Evolutionary conservation across 345 rosid genomes (phyloP).

Genomic region (Rubroshorea leprosula): DNA sequence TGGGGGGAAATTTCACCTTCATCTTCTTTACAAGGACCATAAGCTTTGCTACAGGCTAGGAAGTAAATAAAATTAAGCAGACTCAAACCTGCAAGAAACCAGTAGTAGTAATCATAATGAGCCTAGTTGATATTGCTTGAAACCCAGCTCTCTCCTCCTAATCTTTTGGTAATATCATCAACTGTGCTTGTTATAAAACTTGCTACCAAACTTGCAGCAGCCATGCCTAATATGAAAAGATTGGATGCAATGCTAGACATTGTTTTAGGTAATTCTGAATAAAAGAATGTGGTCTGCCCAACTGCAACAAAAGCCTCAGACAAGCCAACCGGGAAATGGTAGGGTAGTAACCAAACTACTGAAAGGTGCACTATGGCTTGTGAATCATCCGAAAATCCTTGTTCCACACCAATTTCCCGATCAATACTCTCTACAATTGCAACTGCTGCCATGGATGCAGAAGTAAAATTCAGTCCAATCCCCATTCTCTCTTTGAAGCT

Average conservation of each 20-base stretch:
- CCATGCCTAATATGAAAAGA: slow-evolving; percentile 21
- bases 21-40: slow-evolving; percentile 30
- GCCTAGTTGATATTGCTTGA: slow-evolving; percentile 39
- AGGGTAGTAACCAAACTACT: slow-evolving; percentile 42
- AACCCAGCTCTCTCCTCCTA: slow-evolving; percentile 42
- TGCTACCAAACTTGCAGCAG: slow-evolving; percentile 35
- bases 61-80: slow-evolving; percentile 32
- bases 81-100: slow-evolving; percentile 35
- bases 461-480: slow-evolving; percentile 27
- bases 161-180: slow-evolving; percentile 18
- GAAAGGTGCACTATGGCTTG: slow-evolving; percentile 32
- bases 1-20: not conserved
- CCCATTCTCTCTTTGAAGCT: slow-evolving; percentile 49
- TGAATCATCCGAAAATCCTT: slow-evolving; percentile 25
- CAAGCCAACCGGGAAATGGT: slow-evolving; percentile 29
- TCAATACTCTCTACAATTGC: slow-evolving; percentile 40
- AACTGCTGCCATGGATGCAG: slow-evolving; percentile 23
- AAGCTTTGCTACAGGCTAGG: slow-evolving; percentile 33
- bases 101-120: slow-evolving; percentile 50
- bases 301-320: slow-evolving; percentile 41
- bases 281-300: slow-evolving; percentile 45
- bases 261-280: slow-evolving; percentile 45
- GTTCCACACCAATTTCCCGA: slow-evolving; percentile 19
- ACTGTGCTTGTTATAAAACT: slow-evolving; percentile 34
- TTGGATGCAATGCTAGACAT: slow-evolving; percentile 45